Conservation (phyloP, 139 green algal genomes). For the Diplosphaera chodatii region DNA sequence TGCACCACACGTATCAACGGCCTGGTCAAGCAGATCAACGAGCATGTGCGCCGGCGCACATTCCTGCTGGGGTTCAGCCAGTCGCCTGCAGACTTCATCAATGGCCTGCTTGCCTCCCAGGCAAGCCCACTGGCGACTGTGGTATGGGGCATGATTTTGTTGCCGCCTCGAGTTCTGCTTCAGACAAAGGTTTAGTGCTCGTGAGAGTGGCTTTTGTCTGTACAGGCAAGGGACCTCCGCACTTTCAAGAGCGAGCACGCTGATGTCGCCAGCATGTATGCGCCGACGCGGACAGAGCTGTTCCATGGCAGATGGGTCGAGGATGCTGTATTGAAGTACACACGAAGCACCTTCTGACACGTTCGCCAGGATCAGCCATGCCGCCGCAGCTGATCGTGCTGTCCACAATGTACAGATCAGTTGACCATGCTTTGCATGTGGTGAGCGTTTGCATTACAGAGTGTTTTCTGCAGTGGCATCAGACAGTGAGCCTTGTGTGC, state of each 20-base stretch:
- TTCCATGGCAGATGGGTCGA: slow-evolving; percentile 73
- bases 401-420: no score
- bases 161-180: no score
- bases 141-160: no score
- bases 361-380: no score
- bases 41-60: slow-evolving; percentile 52
- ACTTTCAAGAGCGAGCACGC: not conserved
- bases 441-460: no score
- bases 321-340: slow-evolving; percentile 61
- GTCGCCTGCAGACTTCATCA: slow-evolving; percentile 69
- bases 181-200: no score
- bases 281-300: slow-evolving; percentile 17
- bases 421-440: no score
- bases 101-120: slow-evolving; percentile 63
- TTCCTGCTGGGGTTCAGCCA: slow-evolving; percentile 71
- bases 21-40: slow-evolving; percentile 47
- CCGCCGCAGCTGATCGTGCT: no score
- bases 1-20: not conserved
- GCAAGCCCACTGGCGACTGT: no score
- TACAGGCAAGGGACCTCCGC: slow-evolving; percentile 11
- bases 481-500: no score
- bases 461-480: no score
- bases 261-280: not conserved
- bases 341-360: no score
- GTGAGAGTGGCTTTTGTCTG: not conserved